Percentiles rank a stretch among this genome's conserved stretches.
phyloP scores from a whole-genome alignment of 2,329 filamentous ascomycete genomes.

The Cryphonectria naterciae region DNA sequence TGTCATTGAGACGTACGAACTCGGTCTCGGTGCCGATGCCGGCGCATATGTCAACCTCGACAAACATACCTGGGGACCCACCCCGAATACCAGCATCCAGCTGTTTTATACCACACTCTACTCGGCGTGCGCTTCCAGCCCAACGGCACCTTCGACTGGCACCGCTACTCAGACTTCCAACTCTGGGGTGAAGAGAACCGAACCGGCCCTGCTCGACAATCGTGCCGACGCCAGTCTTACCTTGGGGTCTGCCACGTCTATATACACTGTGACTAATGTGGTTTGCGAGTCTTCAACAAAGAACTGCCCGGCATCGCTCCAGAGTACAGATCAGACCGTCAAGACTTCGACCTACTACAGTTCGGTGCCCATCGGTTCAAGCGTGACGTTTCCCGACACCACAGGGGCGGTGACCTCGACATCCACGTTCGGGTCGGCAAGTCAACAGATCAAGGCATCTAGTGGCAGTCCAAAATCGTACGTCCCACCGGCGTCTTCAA shows the following conservation, averaged over 20 bases:
- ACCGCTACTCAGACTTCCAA: slow-evolving; percentile 25
- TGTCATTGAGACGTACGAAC: slow-evolving; percentile 53
- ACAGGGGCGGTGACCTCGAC: slow-evolving; percentile 40
- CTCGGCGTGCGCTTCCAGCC: slow-evolving; percentile 44
- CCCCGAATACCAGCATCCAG: slow-evolving; percentile 49
- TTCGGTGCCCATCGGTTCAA: slow-evolving; percentile 43
- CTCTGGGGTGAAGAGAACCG: slow-evolving; percentile 28
- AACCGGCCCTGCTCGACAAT: slow-evolving; percentile 4
- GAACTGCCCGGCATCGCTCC: slow-evolving; percentile 56
- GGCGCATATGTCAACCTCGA: slow-evolving; percentile 54
- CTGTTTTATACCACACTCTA: slow-evolving; percentile 58
- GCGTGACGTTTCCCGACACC: slow-evolving; percentile 46
- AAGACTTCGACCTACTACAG: slow-evolving; percentile 47
- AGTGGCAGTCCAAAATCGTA: slow-evolving; percentile 25
- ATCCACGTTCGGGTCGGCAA: slow-evolving; percentile 47
- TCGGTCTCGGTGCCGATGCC: slow-evolving; percentile 58
- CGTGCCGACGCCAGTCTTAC: slow-evolving; percentile 42
- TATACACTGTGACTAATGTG: slow-evolving; percentile 48
- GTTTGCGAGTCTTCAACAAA: slow-evolving; percentile 47
- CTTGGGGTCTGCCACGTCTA: slow-evolving; percentile 41
- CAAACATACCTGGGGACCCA: slow-evolving; percentile 53
- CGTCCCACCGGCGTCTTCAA: slow-evolving; percentile 9
- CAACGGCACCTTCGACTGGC: slow-evolving; percentile 31
- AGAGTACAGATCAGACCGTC: slow-evolving; percentile 46
- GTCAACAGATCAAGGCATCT: slow-evolving; percentile 31